A percentile compares a stretch with the other conserved stretches of the same genome.
Evolutionary conservation across 495 filamentous ascomycete genomes (phyloP).

Genomic region (Glarea lozoyensis): DNA sequence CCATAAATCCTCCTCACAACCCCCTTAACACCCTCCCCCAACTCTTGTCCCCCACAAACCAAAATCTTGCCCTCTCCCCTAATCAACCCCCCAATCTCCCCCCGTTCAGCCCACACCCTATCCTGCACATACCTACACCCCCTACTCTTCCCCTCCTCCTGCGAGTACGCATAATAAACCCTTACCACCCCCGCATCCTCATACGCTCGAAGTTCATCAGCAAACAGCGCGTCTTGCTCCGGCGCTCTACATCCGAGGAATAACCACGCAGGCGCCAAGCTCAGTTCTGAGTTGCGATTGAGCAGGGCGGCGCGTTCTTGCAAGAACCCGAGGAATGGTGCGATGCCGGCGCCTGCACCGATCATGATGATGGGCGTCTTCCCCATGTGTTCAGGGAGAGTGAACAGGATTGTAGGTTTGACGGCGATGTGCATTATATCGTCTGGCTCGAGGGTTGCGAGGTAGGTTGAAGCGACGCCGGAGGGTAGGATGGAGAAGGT

Average conservation of each 20-base stretch:
- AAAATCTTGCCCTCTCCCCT: background rate
- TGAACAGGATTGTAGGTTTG: constrained; percentile 51
- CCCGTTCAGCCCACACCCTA: background rate
- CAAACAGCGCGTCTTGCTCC: background rate
- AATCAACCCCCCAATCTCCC: background rate
- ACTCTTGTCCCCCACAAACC: background rate
- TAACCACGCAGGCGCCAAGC: background rate
- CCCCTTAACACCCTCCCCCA: background rate
- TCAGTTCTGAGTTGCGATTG: background rate
- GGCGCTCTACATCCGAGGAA: background rate
- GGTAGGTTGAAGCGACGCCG: constrained; percentile 39
- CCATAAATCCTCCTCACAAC: background rate
- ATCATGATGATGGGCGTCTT: constrained; percentile 55
- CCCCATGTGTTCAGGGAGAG: constrained; percentile 45
- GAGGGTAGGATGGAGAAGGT: constrained; percentile 44
- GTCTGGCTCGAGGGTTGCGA: constrained; percentile 35
- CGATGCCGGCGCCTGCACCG: constrained; percentile 45
- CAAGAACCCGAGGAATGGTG: constrained; percentile 50
- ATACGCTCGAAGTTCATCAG: background rate
- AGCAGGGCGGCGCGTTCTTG: constrained; percentile 41
- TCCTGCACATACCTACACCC: background rate
- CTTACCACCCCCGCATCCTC: background rate
- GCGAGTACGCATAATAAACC: background rate
- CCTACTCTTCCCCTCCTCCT: too few relatives aligned
- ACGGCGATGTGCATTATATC: constrained; percentile 37